Evolutionary conservation across 192 early-diverging fungal species (phyloP).

Genomic region (Endogone sp.): DNA sequence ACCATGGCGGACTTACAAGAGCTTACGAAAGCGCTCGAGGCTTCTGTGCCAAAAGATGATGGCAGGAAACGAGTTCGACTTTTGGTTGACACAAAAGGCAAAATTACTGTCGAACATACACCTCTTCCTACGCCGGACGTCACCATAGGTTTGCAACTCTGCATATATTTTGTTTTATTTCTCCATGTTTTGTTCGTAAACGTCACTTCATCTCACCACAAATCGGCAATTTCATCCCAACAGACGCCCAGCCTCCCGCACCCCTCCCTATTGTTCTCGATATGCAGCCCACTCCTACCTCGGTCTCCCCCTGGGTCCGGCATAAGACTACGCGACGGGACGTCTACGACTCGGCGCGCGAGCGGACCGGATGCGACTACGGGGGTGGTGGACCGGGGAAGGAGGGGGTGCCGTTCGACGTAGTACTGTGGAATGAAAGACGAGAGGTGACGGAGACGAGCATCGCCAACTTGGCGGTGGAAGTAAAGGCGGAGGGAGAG

Average conservation of each 20-base stretch:
- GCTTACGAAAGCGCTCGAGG: not conserved
- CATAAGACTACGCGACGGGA: constrained; percentile 54
- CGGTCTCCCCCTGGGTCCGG: constrained; percentile 30
- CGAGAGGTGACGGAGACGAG: constrained; percentile 49
- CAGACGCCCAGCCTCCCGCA: not conserved
- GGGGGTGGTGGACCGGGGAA: constrained; percentile 6
- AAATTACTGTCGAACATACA: constrained; percentile 13
- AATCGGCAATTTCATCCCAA: no score
- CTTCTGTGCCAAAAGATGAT: not conserved
- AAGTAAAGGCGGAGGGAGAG: not conserved
- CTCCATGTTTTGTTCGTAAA: no score
- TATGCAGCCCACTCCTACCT: constrained; percentile 13
- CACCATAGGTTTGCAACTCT: no score
- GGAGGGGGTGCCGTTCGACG: constrained; percentile 37
- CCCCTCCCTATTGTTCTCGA: constrained; percentile 35
- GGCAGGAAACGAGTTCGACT: constrained; percentile 4
- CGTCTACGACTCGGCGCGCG: constrained; percentile 40
- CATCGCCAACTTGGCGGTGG: constrained; percentile 53
- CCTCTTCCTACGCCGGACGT: constrained; percentile 3
- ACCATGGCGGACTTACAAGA: not conserved
- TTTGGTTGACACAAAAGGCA: constrained; percentile 1
- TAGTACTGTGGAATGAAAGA: constrained; percentile 44
- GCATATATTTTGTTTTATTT: no score
- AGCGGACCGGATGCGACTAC: constrained; percentile 27
- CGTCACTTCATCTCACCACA: no score